A percentile compares a stretch with the other conserved stretches of the same genome.
Evolutionary conservation across 2,329 filamentous ascomycete genomes (phyloP).

Genomic region (Macroventuria anomochaeta): DNA sequence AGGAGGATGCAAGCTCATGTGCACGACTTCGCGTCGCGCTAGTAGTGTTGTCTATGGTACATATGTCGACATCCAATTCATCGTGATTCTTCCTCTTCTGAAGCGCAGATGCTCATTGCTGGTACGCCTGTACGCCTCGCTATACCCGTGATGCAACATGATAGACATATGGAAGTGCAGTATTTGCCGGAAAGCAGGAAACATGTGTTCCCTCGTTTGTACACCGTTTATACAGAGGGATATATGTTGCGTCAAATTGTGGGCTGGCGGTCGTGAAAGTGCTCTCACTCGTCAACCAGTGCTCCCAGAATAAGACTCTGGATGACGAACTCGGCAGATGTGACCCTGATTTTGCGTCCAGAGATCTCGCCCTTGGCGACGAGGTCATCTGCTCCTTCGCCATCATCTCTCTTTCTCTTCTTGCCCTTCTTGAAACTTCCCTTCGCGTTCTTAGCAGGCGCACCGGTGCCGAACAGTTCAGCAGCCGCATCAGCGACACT

Average conservation of each 20-base stretch:
- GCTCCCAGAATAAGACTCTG: slow-evolving; percentile 90
- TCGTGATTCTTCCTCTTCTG: neutral
- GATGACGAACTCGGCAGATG: slow-evolving; percentile 85
- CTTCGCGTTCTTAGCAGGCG: slow-evolving; percentile 35
- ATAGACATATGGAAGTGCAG: neutral
- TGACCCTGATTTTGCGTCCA: slow-evolving; percentile 66
- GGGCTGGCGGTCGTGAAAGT: neutral
- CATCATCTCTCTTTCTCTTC: slow-evolving; percentile 55
- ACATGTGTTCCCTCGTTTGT: no score
- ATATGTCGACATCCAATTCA: neutral
- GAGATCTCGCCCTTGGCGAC: slow-evolving; percentile 45
- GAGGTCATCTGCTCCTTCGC: slow-evolving; percentile 33
- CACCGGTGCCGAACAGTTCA: slow-evolving; percentile 52
- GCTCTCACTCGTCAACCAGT: slow-evolving; percentile 65
- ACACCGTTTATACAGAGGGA: no score
- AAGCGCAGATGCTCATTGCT: neutral
- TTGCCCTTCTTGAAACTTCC: slow-evolving; percentile 35
- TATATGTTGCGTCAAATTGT: neutral
- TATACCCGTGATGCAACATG: neutral
- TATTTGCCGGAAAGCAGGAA: neutral
- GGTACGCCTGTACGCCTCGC: slow-evolving; percentile 4
- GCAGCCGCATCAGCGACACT: slow-evolving; percentile 62
- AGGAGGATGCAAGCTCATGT: no score
- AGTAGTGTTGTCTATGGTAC: neutral
- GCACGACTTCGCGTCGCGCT: neutral